Conservation (phyloP, 2,329 filamentous ascomycete species). For the Colletotrichum higginsianum region DNA sequence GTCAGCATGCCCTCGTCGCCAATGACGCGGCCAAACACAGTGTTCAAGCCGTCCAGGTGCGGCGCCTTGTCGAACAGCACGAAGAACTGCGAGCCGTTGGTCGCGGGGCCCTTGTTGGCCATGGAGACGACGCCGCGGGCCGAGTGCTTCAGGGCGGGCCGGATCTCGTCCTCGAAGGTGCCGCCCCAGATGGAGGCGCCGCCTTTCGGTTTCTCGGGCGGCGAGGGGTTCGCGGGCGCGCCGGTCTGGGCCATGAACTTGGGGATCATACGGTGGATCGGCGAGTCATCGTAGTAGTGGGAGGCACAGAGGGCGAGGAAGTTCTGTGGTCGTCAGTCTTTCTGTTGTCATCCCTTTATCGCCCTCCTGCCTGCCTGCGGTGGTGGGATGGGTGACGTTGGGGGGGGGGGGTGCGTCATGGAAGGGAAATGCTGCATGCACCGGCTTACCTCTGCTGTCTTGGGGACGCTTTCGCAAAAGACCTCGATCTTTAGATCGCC, state of each 20-base stretch:
- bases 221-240: conserved; percentile 67
- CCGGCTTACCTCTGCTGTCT: conserved; percentile 82
- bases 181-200: conserved; percentile 81
- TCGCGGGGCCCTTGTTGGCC: conserved; percentile 82
- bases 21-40: conserved; percentile 83
- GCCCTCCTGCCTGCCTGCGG: neutral
- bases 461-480: conserved; percentile 95
- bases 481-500: conserved; percentile 96
- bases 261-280: conserved; percentile 86
- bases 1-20: conserved; percentile 76
- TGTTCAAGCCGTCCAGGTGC: conserved; percentile 88
- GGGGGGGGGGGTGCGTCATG: conserved; percentile 8
- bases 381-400: conserved; percentile 8
- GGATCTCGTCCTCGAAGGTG: conserved; percentile 86
- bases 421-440: neutral
- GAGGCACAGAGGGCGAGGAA: conserved; percentile 90
- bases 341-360: neutral
- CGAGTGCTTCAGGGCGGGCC: conserved; percentile 77
- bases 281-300: conserved; percentile 80
- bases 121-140: conserved; percentile 80
- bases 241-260: conserved; percentile 87
- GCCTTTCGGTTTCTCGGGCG: conserved; percentile 74
- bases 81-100: conserved; percentile 88
- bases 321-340: conserved; percentile 68
- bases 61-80: conserved; percentile 82